phyloP scores from a whole-genome alignment of 139 green algal genomes.

The Micractinium conductrix region DNA sequence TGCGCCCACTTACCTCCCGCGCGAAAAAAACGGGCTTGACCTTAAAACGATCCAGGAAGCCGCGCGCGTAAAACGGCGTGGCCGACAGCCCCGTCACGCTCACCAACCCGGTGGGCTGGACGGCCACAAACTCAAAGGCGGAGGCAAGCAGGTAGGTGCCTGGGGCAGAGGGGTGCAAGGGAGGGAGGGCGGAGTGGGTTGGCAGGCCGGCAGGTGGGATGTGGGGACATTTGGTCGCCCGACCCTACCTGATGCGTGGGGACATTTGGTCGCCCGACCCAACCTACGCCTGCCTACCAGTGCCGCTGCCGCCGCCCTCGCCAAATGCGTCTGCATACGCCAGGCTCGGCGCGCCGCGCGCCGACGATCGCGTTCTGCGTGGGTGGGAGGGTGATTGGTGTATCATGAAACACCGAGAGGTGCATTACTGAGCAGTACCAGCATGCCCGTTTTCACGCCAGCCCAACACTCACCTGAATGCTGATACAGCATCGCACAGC shows the following conservation, averaged over 20 bases:
- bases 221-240: no score
- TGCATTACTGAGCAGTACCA: no score
- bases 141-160: constrained; percentile 67
- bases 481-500: constrained; percentile 70
- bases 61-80: constrained; percentile 62
- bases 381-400: no score
- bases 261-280: no score
- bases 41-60: constrained; percentile 6
- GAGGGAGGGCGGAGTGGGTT: background rate
- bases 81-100: constrained; percentile 79
- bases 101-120: constrained; percentile 76
- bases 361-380: no score
- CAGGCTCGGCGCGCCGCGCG: constrained; percentile 26
- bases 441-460: constrained; percentile 59
- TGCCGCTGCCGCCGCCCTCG: background rate
- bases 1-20: background rate
- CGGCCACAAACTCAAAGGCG: constrained; percentile 78
- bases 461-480: constrained; percentile 62
- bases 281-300: background rate
- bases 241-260: no score
- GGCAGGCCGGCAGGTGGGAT: background rate
- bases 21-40: background rate
- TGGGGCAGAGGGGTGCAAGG: background rate
- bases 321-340: constrained; percentile 22
- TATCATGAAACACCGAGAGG: no score